Evolutionary conservation across 2,329 filamentous ascomycete genomes (phyloP).

Genomic region (Achaetomium macrosporum): DNA sequence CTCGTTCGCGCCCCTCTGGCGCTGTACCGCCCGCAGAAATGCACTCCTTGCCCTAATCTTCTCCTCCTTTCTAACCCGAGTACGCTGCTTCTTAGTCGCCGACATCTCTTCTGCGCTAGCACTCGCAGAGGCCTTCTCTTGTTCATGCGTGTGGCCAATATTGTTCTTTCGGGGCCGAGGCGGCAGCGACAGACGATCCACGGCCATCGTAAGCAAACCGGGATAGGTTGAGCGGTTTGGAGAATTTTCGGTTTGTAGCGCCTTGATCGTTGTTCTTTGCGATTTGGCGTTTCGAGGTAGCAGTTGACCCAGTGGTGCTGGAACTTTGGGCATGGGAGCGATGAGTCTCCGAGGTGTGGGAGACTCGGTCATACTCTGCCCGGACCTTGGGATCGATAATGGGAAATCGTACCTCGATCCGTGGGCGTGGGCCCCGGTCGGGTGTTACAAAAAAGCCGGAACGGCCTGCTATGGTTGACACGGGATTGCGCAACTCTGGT

Average conservation of each 20-base stretch:
- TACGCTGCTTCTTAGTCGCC: background rate
- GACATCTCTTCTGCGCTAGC: background rate
- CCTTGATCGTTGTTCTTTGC: background rate
- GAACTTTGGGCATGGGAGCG: background rate
- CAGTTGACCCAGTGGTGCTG: background rate
- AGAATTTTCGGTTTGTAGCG: background rate
- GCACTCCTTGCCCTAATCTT: background rate
- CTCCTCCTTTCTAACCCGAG: background rate
- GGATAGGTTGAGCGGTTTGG: background rate
- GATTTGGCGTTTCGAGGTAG: background rate
- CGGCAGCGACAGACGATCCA: background rate
- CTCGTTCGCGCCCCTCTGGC: background rate
- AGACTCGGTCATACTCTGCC: background rate
- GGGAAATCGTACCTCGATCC: background rate
- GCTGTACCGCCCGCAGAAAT: background rate
- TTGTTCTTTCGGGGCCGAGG: background rate
- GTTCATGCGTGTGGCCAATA: background rate
- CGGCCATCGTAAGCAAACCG: background rate
- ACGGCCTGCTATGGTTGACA: background rate
- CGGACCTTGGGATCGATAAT: background rate
- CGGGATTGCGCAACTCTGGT: background rate
- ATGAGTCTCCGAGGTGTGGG: background rate
- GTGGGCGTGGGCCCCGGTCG: background rate
- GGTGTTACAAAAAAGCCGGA: slow-evolving; percentile 2
- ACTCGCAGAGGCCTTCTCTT: background rate